Base-by-base conservation (phyloP, 768 basidiomycete species). In the Russula dissimulans region DNA sequence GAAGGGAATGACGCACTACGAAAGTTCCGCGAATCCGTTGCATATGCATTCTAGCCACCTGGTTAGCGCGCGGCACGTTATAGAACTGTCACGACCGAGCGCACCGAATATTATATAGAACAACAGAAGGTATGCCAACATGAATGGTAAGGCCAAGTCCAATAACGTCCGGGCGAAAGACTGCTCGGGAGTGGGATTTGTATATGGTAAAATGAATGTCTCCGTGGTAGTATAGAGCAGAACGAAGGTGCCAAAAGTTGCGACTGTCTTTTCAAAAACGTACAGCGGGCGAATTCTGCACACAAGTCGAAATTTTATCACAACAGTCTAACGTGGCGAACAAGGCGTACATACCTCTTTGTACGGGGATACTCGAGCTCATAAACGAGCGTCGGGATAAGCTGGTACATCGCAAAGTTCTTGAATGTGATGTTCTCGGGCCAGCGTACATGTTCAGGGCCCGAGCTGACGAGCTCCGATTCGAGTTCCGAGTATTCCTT, bases 301-400 rank as follows among this genome's bases (percentile, higher is more conserved):
- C 32, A 43, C 22, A 26, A 26, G 22, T 6, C 9, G 29, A 26
- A 7, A 46, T 18, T 49, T 34, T 36, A 41, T 26, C 18, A 11
- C 10, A 43, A 34, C 12, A 11, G 53, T 15, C 4, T 15, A 22
- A 31, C 54, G 5, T 56, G 42, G 17, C 7, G 12, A 18, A 51
- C 15, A n/a, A 9, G 10, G 73, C 81, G 51, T 68, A 73, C 81
- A 52, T 68, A 91, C 91, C 79, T 75, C 36, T 89, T 84, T 10
- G 95, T 97, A 53, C 95, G 77, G 10, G 95, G 95, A 71, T 95
- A 99, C 72, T 97, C 95, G 38, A 98, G 77, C 71, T 98, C 94
- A 69, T 99, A 99, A 7, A 97, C 94, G 45, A 99, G 78, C 0
- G 92, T 92, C 14, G 97, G 97, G 48, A 90, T 85, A 42, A 95